Percentiles rank a stretch among this genome's conserved stretches.
Evolutionary conservation across 208 protist species (phyloP).

Genomic region (Leishmania amazonensis): DNA sequence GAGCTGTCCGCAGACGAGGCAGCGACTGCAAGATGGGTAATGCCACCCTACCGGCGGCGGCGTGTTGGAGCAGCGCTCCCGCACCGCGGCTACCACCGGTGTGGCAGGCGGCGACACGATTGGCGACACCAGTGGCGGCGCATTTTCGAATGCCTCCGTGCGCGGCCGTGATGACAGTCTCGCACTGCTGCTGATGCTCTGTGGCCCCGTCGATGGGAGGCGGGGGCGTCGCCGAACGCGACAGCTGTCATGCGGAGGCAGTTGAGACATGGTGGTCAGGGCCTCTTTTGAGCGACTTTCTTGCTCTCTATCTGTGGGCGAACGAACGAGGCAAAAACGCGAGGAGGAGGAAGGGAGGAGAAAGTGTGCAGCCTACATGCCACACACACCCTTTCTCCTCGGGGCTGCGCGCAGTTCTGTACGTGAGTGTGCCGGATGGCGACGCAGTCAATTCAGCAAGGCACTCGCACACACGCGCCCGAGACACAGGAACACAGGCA

Average conservation of each 20-base stretch:
- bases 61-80: conserved; percentile 26
- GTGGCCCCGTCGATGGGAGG: conserved; percentile 8
- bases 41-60: conserved; percentile 52
- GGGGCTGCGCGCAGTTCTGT: neutral
- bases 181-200: conserved; percentile 13
- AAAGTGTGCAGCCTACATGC: neutral
- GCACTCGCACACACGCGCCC: neutral
- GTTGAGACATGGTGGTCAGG: conserved; percentile 3
- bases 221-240: conserved; percentile 23
- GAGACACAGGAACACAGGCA: neutral
- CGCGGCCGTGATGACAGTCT: conserved; percentile 30
- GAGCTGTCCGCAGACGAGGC: conserved; percentile 64
- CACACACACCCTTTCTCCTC: neutral
- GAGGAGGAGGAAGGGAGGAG: neutral
- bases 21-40: conserved; percentile 68
- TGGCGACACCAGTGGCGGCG: conserved; percentile 21
- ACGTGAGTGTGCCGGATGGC: neutral
- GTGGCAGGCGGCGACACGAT: conserved; percentile 32
- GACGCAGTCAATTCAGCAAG: neutral
- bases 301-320: neutral
- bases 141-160: conserved; percentile 19
- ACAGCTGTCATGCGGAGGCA: neutral
- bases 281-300: neutral
- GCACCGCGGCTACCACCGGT: conserved; percentile 10
- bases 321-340: neutral